Conservation (phyloP, 345 rosid species). For the Eucalyptus globulus region DNA sequence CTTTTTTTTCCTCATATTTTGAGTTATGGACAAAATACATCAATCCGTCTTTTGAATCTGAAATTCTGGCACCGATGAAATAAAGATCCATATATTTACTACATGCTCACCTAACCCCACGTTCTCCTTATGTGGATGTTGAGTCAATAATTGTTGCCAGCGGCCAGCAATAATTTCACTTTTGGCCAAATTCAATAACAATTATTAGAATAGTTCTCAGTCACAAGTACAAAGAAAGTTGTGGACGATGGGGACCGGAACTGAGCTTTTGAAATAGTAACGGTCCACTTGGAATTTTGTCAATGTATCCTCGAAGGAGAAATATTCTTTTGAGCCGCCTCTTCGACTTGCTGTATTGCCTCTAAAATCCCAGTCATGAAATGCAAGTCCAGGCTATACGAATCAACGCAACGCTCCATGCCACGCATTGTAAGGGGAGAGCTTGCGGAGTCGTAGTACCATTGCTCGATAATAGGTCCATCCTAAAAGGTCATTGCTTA, state of each 20-base stretch:
- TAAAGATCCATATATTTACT: not conserved
- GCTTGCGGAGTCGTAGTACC: not conserved
- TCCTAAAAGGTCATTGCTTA: not conserved
- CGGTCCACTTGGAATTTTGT: not conserved
- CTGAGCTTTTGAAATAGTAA: not conserved
- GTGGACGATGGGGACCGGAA: not conserved
- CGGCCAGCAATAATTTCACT: not conserved
- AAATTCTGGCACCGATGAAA: not conserved
- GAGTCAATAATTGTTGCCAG: not conserved
- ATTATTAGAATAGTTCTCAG: not conserved
- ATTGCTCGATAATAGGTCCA: not conserved
- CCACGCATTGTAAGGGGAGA: not conserved
- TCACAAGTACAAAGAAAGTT: not conserved
- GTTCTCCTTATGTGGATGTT: not conserved
- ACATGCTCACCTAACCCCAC: not conserved
- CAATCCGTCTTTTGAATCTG: not conserved
- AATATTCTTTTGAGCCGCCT: not conserved
- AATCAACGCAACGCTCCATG: not conserved
- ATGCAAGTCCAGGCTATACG: not conserved
- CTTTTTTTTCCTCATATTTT: not conserved
- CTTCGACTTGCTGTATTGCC: not conserved
- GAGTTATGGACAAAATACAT: not conserved
- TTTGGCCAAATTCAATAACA: not conserved
- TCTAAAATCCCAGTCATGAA: not conserved
- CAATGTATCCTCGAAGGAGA: not conserved